A percentile compares a stretch with the other conserved stretches of the same genome.
Conservation (phyloP, 2,329 filamentous ascomycete genomes). For the Neonectria hederae region DNA sequence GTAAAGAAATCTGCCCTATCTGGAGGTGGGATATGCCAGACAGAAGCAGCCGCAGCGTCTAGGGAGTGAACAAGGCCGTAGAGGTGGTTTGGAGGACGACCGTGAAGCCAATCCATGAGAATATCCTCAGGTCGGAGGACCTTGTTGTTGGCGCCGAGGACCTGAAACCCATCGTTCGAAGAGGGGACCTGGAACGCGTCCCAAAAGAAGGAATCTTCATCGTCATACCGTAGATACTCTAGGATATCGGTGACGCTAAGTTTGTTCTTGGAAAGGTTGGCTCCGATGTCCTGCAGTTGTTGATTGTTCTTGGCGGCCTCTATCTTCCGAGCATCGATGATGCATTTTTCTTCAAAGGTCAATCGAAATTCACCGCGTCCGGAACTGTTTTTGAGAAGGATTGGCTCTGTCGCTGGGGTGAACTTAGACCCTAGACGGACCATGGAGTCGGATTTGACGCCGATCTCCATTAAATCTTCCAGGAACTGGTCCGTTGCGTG, state of each 20-base stretch:
- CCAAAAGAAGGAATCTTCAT: slow-evolving; percentile 60
- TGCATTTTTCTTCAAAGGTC: slow-evolving; percentile 34
- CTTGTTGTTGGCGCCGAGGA: slow-evolving; percentile 58
- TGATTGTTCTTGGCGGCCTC: background rate
- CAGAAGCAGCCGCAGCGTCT: slow-evolving; percentile 31
- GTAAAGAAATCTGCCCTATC: slow-evolving; percentile 49
- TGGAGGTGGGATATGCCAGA: slow-evolving; percentile 63
- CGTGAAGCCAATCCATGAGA: slow-evolving; percentile 32
- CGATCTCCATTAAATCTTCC: slow-evolving; percentile 69
- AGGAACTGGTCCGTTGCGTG: slow-evolving; percentile 74
- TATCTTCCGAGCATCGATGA: slow-evolving; percentile 54
- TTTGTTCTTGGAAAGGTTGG: slow-evolving; percentile 15
- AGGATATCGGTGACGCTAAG: slow-evolving; percentile 45
- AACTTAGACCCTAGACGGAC: slow-evolving; percentile 72
- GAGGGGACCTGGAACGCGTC: slow-evolving; percentile 65
- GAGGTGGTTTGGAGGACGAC: background rate
- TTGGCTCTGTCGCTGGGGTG: slow-evolving; percentile 55
- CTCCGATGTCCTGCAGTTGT: slow-evolving; percentile 42
- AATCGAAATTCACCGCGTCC: slow-evolving; percentile 42
- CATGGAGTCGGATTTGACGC: slow-evolving; percentile 60
- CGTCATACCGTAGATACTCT: slow-evolving; percentile 61
- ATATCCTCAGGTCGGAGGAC: slow-evolving; percentile 44
- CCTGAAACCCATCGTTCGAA: slow-evolving; percentile 54
- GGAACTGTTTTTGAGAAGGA: slow-evolving; percentile 57
- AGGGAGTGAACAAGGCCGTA: slow-evolving; percentile 28